Conservation (phyloP, 208 protist genomes). For the Acanthamoeba castellanii region DNA sequence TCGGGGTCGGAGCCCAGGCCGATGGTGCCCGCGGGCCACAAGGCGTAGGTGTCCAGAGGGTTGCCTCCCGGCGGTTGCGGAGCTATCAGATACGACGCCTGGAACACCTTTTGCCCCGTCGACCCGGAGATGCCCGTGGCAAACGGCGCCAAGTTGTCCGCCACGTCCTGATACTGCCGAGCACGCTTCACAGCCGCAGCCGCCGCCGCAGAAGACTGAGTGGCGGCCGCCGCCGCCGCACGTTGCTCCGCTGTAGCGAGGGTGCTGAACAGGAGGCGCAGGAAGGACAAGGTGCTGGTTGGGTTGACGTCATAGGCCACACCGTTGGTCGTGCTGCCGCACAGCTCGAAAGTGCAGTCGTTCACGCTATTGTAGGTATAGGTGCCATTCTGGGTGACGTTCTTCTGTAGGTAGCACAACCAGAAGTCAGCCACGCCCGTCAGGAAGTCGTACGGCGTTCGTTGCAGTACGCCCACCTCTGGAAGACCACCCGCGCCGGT, state of each 20-base stretch:
- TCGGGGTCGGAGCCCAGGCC: not conserved
- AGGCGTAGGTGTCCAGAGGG: not conserved
- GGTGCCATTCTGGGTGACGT: not conserved
- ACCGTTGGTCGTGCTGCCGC: not conserved
- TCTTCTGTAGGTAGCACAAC: conserved; percentile 3
- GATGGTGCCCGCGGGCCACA: not conserved
- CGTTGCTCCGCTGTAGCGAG: not conserved
- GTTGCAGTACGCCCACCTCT: not conserved
- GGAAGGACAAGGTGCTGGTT: conserved; percentile 1
- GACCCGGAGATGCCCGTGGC: not conserved
- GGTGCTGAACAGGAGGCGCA: not conserved
- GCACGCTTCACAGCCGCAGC: not conserved
- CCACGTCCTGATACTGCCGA: not conserved
- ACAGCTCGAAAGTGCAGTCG: conserved; percentile 7
- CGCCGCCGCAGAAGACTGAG: not conserved
- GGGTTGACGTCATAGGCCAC: not conserved
- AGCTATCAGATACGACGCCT: not conserved
- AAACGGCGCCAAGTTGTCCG: not conserved
- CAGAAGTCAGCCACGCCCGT: conserved; percentile 6
- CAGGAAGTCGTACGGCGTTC: not conserved
- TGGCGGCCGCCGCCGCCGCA: not conserved
- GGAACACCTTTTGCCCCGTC: not conserved
- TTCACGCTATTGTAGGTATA: conserved; percentile 38
- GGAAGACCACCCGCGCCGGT: not conserved
- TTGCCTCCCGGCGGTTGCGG: not conserved